A percentile compares a stretch with the other conserved stretches of the same genome.
Evolutionary conservation across 2,329 filamentous ascomycete species (phyloP).

Genomic region (Massarina eburnea): DNA sequence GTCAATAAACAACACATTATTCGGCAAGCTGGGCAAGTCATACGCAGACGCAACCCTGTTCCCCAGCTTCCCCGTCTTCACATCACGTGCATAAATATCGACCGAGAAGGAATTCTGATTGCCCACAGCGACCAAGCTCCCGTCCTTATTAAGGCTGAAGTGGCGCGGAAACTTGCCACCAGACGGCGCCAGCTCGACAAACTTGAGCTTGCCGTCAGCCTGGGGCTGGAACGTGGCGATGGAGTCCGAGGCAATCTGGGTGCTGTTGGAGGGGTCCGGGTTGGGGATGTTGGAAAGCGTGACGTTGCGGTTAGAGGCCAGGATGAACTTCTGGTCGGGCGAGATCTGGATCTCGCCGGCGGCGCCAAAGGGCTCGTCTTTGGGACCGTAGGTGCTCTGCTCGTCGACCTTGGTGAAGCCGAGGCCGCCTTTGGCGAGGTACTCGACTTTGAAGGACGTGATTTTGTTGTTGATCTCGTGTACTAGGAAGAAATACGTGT

Average conservation of each 20-base stretch:
- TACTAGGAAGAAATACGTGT: conserved; percentile 60
- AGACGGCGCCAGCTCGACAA: conserved; percentile 61
- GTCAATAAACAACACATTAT: conserved; percentile 15
- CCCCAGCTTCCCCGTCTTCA: conserved; percentile 60
- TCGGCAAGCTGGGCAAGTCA: conserved; percentile 25
- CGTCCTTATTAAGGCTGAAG: conserved; percentile 66
- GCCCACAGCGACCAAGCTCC: conserved; percentile 65
- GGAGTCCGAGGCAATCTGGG: conserved; percentile 54
- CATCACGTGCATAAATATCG: conserved; percentile 63
- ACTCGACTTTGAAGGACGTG: conserved; percentile 58
- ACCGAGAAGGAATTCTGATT: conserved; percentile 62
- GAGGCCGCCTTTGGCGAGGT: conserved; percentile 45
- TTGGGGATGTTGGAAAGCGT: conserved; percentile 51
- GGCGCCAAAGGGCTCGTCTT: conserved; percentile 29
- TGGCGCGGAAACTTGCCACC: conserved; percentile 68
- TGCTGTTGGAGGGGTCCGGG: conserved; percentile 37
- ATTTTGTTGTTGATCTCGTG: conserved; percentile 63
- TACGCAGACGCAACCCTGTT: conserved; percentile 41
- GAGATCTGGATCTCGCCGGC: conserved; percentile 61
- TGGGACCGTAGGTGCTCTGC: conserved; percentile 43
- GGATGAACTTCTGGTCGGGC: conserved; percentile 59
- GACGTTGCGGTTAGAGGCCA: conserved; percentile 70
- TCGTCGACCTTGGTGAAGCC: conserved; percentile 53
- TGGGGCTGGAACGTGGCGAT: conserved; percentile 53
- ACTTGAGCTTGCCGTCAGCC: conserved; percentile 56